Base-by-base conservation (phyloP, 2,329 filamentous ascomycete species). In the Piedraia hortae region DNA sequence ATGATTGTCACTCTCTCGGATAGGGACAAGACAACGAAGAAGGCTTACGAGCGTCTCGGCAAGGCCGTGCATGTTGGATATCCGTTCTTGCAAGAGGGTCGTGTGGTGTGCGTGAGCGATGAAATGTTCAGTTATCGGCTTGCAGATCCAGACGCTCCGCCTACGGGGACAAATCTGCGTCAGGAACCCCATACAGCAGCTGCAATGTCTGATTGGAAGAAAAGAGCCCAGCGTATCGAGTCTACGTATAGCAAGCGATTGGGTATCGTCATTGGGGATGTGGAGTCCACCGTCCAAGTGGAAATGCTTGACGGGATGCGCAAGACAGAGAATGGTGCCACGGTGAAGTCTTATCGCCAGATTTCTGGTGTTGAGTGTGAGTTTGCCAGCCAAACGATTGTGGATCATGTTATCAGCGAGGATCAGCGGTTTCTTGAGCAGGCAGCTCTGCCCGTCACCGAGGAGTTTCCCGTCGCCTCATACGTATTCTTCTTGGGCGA, bases 401-500 rank as follows among this genome's bases (percentile, higher is more conserved):
- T 97, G 8, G 77, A 91, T 36, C 62, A 77, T 28, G 82, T 93
- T 18, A 50, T 78, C 35, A 89, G 82, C 39, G 72, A 80, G 36
- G 85, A 97, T 40, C 66, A 77, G 42, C 73, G 85, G 12, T 97
- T 97, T 48, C 61, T 93, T 23, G 85, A 97, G 47, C 71, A 67
- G 36, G 68, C 59, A 7, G 80, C 85, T n/a, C 41, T 89, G 4
- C 72, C 82, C 1, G 69, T 97, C 15, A 71, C 80, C 33, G 68
- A 91, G 42, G 85, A 97, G 38, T 93, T 91, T 30, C 80, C 85
- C 0, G 48, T 67, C 24, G 69, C 66, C 17, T 73, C 75, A 2
- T 62, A 69, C 25, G 78, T 73, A 1, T 97, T 97, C 50, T 93
- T 90, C 53, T 52, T 97, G 2, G 85, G 85, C 20, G 80, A 91